A percentile compares a stretch with the other conserved stretches of the same genome.
Evolutionary conservation across 108 stramenopile species (phyloP).

Genomic region (Fragilaria crotonensis): DNA sequence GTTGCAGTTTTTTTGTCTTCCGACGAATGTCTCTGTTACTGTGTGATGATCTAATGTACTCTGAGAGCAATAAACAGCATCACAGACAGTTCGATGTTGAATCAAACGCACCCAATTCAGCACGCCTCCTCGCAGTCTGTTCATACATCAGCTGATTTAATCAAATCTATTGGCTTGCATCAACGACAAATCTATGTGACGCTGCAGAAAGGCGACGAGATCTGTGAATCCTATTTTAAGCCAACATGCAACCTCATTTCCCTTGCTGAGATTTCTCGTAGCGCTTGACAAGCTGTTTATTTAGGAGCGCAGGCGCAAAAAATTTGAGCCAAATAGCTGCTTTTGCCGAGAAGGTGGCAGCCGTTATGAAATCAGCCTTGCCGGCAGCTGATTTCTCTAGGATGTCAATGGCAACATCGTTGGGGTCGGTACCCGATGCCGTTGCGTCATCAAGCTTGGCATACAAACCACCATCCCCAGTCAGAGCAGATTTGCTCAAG

Average conservation of each 20-base stretch:
- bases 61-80: no score
- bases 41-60: no score
- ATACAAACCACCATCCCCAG: constrained; percentile 63
- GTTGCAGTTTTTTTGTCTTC: no score
- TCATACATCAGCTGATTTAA: no score
- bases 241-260: neutral
- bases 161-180: no score
- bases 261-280: constrained; percentile 45
- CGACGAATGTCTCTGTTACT: no score
- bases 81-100: no score
- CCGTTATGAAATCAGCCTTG: constrained; percentile 61
- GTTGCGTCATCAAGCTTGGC: constrained; percentile 73
- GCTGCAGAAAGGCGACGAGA: no score
- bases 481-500: constrained; percentile 50
- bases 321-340: constrained; percentile 63
- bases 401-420: constrained; percentile 58
- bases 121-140: no score
- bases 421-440: constrained; percentile 59
- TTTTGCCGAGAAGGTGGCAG: constrained; percentile 52
- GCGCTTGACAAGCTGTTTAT: constrained; percentile 45
- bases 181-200: no score
- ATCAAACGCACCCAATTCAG: no score
- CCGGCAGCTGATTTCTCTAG: constrained; percentile 38
- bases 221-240: no score
- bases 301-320: constrained; percentile 51